These are phyloP conservation scores for Ashbya aceris DNA, from an alignment of 1,139 yeast species.

Conservation along the genomic window DNA sequence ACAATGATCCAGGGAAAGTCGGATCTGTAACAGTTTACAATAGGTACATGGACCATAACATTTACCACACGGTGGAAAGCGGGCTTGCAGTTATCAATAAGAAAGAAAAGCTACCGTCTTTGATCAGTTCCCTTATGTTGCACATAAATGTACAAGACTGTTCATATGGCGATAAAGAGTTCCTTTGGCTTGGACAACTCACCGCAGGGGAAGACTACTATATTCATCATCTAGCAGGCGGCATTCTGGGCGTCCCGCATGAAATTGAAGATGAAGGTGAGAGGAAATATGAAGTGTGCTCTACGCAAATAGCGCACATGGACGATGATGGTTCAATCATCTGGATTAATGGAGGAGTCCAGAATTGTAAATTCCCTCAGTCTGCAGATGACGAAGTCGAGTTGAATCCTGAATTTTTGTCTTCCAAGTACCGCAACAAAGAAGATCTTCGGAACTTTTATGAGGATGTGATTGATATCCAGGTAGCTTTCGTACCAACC, in stretches of 20 bases:
- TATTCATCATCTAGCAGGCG: conserved; percentile 9
- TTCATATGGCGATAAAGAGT: conserved; percentile 50
- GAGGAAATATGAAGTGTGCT: conserved; percentile 10
- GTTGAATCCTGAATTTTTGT: no score
- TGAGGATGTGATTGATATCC: no score
- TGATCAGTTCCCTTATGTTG: conserved; percentile 32
- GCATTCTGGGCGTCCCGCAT: conserved; percentile 8
- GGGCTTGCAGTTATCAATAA: conserved; percentile 41
- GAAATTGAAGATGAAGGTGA: background rate
- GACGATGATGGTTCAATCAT: conserved; percentile 7
- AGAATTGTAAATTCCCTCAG: conserved; percentile 9
- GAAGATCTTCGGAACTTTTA: no score
- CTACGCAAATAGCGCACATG: conserved; percentile 11
- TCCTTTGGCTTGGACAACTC: conserved; percentile 49
- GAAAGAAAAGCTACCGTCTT: conserved; percentile 34
- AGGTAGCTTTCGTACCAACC: no score
- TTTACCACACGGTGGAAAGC: conserved; percentile 40
- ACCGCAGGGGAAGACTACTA: conserved; percentile 29
- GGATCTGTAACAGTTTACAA: conserved; percentile 11
- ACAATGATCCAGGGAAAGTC: conserved; percentile 18
- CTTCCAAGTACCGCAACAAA: no score
- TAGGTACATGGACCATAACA: background rate
- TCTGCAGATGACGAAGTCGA: no score
- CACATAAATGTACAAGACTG: conserved; percentile 35
- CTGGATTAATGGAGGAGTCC: conserved; percentile 16